Conservation (phyloP, 176 grass and related monocot species). For the Puya raimondii region DNA sequence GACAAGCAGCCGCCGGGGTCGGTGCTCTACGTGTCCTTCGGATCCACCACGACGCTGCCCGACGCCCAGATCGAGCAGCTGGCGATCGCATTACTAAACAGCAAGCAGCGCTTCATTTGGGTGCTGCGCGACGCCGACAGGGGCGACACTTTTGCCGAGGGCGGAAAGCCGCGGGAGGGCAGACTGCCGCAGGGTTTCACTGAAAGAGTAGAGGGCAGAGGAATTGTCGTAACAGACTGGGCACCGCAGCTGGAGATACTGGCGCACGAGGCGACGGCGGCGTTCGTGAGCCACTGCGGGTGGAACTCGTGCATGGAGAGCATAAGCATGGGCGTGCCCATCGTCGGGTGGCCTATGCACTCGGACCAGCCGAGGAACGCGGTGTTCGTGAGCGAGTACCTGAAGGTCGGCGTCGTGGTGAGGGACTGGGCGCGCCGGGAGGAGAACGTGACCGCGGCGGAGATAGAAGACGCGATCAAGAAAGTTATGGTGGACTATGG, state of each 20-base stretch:
- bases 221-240: slow-evolving; percentile 4
- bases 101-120: slow-evolving; percentile 36
- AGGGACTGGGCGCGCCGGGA: not conserved
- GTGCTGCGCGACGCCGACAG: slow-evolving; percentile 2
- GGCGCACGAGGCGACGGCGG: slow-evolving; percentile 10
- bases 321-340: slow-evolving; percentile 41
- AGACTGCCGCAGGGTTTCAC: not conserved
- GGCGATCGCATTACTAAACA: slow-evolving; percentile 9
- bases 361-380: slow-evolving; percentile 62
- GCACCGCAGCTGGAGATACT: slow-evolving; percentile 37
- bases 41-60: slow-evolving; percentile 18
- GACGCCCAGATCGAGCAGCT: slow-evolving; percentile 24
- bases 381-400: slow-evolving; percentile 44
- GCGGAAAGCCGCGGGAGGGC: not conserved
- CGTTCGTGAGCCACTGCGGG: slow-evolving; percentile 76
- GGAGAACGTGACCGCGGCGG: not conserved
- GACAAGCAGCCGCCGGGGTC: slow-evolving; percentile 23
- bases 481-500: not conserved
- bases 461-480: not conserved
- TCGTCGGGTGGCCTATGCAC: slow-evolving; percentile 70
- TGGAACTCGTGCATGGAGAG: slow-evolving; percentile 77
- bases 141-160: not conserved
- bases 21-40: slow-evolving; percentile 30
- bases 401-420: slow-evolving; percentile 26
- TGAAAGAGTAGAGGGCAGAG: not conserved